A percentile compares a stretch with the other conserved stretches of the same genome.
Conservation (phyloP, 805 yeast species). For the Zygotorulaspora sp. region DNA sequence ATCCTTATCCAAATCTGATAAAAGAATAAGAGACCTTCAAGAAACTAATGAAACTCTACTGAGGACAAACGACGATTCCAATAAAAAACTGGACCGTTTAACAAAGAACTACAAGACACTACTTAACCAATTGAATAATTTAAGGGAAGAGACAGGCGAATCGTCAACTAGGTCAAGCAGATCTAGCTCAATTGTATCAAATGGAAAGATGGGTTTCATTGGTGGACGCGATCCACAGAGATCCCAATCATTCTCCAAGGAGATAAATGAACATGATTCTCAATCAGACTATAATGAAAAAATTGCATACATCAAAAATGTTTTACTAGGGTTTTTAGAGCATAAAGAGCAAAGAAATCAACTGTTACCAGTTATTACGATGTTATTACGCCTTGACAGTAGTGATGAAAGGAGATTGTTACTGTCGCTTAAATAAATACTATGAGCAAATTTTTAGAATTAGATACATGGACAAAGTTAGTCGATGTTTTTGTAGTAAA, state of each 20-base stretch:
- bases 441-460: too few species aligned
- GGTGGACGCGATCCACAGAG: conserved; percentile 18
- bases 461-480: too few species aligned
- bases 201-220: conserved; percentile 14
- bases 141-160: conserved; percentile 35
- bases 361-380: conserved; percentile 78
- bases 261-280: conserved; percentile 7
- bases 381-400: conserved; percentile 61
- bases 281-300: conserved; percentile 39
- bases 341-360: conserved; percentile 87
- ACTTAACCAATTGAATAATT: conserved; percentile 52
- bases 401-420: conserved; percentile 73
- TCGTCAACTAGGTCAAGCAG: conserved; percentile 33
- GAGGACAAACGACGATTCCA: conserved; percentile 61
- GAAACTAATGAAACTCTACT: conserved; percentile 49
- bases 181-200: conserved; percentile 37
- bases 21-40: conserved; percentile 53
- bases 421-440: conserved; percentile 39
- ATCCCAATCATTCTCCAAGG: conserved; percentile 17
- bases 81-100: conserved; percentile 59
- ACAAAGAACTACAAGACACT: conserved; percentile 64
- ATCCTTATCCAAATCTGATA: conserved; percentile 48
- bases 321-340: conserved; percentile 83
- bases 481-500: too few species aligned
- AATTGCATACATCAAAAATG: conserved; percentile 81